Evolutionary conservation across 495 filamentous ascomycete genomes (phyloP), one percentile per base, ranked within the genome.

Genomic region (Penicillium bialowiezense): DNA sequence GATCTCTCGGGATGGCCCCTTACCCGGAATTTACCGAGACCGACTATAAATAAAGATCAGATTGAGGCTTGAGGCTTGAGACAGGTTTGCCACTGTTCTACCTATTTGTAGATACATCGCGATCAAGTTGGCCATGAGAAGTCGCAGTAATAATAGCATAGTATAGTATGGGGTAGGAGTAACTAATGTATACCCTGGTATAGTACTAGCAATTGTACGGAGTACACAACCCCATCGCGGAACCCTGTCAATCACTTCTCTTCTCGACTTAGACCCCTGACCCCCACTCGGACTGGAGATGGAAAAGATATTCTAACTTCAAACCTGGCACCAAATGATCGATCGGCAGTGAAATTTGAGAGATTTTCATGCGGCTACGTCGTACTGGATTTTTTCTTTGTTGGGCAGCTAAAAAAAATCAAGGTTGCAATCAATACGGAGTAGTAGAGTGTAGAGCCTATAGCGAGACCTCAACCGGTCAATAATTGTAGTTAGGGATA

Each of bases 161-260:
- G n/a, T n/a, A n/a, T n/a, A n/a, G n/a, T n/a, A n/a, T n/a, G n/a
- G n/a, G n/a, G n/a, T n/a, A n/a, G n/a, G n/a, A n/a, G n/a, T n/a
- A n/a, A n/a, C n/a, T n/a, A n/a, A n/a, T n/a, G n/a, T n/a, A n/a
- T n/a, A n/a, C n/a, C n/a, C n/a, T n/a, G n/a, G n/a, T n/a, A 26
- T 26, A 26, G 23, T 26, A 8, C 23, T 4, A 8, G 23, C 23
- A 26, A 26, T 26, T 3, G 23, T 8, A 3, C 23, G 23, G 23
- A 26, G 23, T 26, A 4, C 40, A 13, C 13, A 36, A 43, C 38
- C 18, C 5, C 14, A 53, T n/a, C n/a, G n/a, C n/a, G n/a, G n/a
- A 41, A 55, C 48, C 56, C 56, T 49, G 56, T 39, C 51, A 51
- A 55, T 58, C 55, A 44, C 43, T 55, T 13, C 55, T 46, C 19